phyloP scores from a whole-genome alignment of 2,329 filamentous ascomycete genomes.

The Cercospora zeae-maydis region DNA sequence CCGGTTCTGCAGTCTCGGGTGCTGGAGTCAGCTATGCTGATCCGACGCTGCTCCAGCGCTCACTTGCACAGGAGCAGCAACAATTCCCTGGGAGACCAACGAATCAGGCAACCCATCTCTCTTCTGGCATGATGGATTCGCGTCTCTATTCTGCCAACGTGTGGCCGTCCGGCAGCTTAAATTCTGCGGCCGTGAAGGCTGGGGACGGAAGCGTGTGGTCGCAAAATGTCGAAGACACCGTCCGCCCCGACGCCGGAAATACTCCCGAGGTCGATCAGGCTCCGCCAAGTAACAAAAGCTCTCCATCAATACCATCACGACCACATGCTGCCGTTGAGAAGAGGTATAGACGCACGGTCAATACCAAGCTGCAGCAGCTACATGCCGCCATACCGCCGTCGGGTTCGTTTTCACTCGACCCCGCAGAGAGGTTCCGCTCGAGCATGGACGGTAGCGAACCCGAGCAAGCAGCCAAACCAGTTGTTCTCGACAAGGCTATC shows the following conservation, averaged over 20 bases:
- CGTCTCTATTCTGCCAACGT: background rate
- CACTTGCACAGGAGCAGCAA: background rate
- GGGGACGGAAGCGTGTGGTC: background rate
- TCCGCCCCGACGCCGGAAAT: background rate
- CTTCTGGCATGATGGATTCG: background rate
- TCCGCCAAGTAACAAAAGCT: conserved; percentile 5
- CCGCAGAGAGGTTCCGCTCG: conserved; percentile 2
- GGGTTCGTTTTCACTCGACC: conserved; percentile 15
- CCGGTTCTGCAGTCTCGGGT: background rate
- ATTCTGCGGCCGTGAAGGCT: background rate
- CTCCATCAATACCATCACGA: conserved; percentile 9
- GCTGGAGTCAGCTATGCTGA: background rate
- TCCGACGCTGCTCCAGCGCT: background rate
- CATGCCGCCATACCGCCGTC: conserved; percentile 19
- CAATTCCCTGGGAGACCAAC: background rate
- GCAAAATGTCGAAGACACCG: background rate
- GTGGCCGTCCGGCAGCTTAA: background rate
- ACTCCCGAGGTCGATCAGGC: conserved; percentile 1
- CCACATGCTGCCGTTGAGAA: conserved; percentile 23
- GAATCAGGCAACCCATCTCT: background rate
- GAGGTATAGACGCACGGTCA: conserved; percentile 20
- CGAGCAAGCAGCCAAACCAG: conserved; percentile 20
- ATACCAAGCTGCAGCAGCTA: conserved; percentile 21
- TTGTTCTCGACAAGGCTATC: conserved; percentile 23
- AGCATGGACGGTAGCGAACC: conserved; percentile 1